phyloP scores from a whole-genome alignment of 805 yeast species.

The Wickerhamiella kurtzmanii region DNA sequence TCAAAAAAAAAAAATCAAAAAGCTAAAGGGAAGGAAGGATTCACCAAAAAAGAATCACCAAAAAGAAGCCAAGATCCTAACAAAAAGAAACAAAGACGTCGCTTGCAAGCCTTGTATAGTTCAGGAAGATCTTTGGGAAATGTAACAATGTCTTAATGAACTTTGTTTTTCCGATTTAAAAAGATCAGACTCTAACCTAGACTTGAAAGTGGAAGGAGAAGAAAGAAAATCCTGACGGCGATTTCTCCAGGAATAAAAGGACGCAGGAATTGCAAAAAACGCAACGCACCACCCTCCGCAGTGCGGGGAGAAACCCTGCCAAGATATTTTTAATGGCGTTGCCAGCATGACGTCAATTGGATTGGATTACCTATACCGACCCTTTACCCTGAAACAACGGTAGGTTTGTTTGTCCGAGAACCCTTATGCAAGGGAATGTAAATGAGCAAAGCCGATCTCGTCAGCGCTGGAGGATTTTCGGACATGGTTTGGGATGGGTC shows the following conservation, averaged over 20 bases:
- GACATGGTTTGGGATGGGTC: background rate
- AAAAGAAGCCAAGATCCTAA: background rate
- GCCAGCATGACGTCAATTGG: background rate
- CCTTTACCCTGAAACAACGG: background rate
- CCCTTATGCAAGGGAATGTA: background rate
- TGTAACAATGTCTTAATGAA: background rate
- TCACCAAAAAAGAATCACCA: background rate
- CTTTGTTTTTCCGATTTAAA: background rate
- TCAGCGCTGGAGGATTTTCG: background rate
- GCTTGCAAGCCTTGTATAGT: too few relatives aligned
- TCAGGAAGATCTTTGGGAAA: too few relatives aligned
- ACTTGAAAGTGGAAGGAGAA: background rate
- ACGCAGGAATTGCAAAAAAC: background rate
- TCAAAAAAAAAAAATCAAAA: background rate
- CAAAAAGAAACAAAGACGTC: too few relatives aligned
- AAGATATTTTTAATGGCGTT: background rate
- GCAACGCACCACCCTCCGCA: too few relatives aligned
- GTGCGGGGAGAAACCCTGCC: background rate
- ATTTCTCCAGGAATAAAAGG: background rate
- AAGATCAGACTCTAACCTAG: background rate
- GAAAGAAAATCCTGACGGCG: background rate
- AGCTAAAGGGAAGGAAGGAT: slow-evolving; percentile 7
- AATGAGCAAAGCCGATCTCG: background rate
- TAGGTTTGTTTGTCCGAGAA: background rate
- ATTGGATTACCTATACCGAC: background rate